Evolutionary conservation across 305 asterid species (phyloP).

Genomic region (Rubia occidens): DNA sequence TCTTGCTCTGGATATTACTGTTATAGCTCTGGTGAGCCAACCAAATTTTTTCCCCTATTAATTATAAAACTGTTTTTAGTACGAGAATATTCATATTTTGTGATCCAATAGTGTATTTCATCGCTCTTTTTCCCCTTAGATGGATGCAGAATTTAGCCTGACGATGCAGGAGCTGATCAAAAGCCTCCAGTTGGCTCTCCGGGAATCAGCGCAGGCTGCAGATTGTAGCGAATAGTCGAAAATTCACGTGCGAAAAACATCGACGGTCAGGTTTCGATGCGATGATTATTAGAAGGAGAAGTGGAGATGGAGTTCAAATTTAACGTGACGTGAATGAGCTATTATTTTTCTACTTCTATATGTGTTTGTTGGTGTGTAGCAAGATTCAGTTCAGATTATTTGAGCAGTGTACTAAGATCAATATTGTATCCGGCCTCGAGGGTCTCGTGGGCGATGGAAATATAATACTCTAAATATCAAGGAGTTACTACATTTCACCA

Average conservation of each 20-base stretch:
- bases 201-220: not conserved
- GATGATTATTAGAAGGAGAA: not conserved
- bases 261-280: not conserved
- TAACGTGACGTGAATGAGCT: not conserved
- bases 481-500: too few species aligned
- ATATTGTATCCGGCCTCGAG: slow-evolving; percentile 6
- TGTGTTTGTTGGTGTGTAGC: not conserved
- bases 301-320: not conserved
- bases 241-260: too few species aligned
- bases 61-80: too few species aligned
- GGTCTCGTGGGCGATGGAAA: slow-evolving; percentile 3
- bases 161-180: slow-evolving; percentile 26
- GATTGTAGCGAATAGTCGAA: not conserved
- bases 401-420: not conserved
- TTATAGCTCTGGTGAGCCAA: slow-evolving; percentile 24
- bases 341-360: not conserved
- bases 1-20: slow-evolving; percentile 27
- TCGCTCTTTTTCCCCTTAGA: slow-evolving; percentile 11
- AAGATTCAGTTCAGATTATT: not conserved
- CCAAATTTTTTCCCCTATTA: too few species aligned
- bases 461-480: too few species aligned
- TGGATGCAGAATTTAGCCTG: slow-evolving; percentile 33
- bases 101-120: not conserved
- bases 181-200: slow-evolving; percentile 27
- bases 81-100: too few species aligned